phyloP scores from a whole-genome alignment of 257 asterid genomes.

The Avicennia marina region DNA sequence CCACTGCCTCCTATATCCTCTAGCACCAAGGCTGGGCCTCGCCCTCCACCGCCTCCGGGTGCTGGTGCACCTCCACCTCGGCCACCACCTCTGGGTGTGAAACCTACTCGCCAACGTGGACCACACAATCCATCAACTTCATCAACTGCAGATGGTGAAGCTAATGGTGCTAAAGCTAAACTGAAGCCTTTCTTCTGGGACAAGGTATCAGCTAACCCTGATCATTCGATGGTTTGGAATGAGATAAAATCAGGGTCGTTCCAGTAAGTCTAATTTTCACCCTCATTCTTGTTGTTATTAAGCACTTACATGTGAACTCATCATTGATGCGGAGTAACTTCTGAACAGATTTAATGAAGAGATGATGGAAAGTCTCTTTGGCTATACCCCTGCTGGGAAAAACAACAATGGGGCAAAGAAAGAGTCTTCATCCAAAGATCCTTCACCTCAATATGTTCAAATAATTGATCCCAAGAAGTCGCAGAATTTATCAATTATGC shows the following conservation, averaged over 20 bases:
- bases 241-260: constrained; percentile 85
- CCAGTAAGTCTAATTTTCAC: constrained; percentile 56
- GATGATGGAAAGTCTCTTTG: constrained; percentile 86
- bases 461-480: constrained; percentile 83
- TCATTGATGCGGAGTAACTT: constrained; percentile 13
- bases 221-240: constrained; percentile 92
- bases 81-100: constrained; percentile 36
- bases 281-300: neutral
- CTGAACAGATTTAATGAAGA: constrained; percentile 81
- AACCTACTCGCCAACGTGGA: neutral
- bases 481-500: constrained; percentile 85
- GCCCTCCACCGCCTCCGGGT: constrained; percentile 34
- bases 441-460: constrained; percentile 46
- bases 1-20: constrained; percentile 31
- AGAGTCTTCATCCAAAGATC: constrained; percentile 36
- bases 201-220: constrained; percentile 81
- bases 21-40: constrained; percentile 24
- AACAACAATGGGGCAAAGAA: constrained; percentile 38
- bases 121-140: constrained; percentile 26
- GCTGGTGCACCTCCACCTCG: constrained; percentile 41
- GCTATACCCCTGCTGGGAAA: constrained; percentile 49
- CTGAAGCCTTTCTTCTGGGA: constrained; percentile 99
- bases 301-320: constrained; percentile 6
- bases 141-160: constrained; percentile 28
- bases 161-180: constrained; percentile 57